Evolutionary conservation across 495 filamentous ascomycete genomes (phyloP).

Genomic region (Monascus purpureus): DNA sequence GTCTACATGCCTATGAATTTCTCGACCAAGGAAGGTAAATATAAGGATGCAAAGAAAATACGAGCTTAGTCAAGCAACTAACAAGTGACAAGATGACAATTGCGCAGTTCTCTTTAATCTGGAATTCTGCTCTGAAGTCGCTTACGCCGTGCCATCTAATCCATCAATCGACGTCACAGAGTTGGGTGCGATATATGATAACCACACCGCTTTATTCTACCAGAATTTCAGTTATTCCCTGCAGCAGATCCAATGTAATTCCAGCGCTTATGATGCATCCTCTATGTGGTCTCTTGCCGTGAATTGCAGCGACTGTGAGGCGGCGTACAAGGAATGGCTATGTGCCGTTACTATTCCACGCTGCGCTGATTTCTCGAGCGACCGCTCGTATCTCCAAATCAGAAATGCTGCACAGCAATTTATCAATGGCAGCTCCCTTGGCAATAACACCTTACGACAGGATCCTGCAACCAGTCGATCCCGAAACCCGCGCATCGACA

Average conservation of each 20-base stretch:
- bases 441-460: constrained; percentile 17
- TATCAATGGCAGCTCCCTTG: constrained; percentile 46
- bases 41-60: neutral
- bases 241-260: constrained; percentile 73
- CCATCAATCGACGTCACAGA: constrained; percentile 26
- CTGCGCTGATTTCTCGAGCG: constrained; percentile 65
- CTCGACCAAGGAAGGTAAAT: constrained; percentile 63
- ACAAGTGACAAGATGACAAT: constrained; percentile 37
- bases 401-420: constrained; percentile 58
- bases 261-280: constrained; percentile 30
- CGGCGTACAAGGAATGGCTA: constrained; percentile 84
- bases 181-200: constrained; percentile 57
- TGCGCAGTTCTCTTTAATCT: constrained; percentile 79
- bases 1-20: constrained; percentile 57
- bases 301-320: constrained; percentile 59
- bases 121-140: constrained; percentile 68
- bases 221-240: constrained; percentile 69
- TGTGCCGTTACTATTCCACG: constrained; percentile 86
- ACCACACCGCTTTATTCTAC: constrained; percentile 44
- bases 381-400: constrained; percentile 39
- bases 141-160: constrained; percentile 83
- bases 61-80: neutral
- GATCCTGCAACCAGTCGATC: constrained; percentile 31
- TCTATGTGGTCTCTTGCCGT: constrained; percentile 68
- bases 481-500: constrained; percentile 60